A percentile compares a stretch with the other conserved stretches of the same genome.
Evolutionary conservation across 768 basidiomycete genomes (phyloP).

Genomic region (Rhodotorula graminis): DNA sequence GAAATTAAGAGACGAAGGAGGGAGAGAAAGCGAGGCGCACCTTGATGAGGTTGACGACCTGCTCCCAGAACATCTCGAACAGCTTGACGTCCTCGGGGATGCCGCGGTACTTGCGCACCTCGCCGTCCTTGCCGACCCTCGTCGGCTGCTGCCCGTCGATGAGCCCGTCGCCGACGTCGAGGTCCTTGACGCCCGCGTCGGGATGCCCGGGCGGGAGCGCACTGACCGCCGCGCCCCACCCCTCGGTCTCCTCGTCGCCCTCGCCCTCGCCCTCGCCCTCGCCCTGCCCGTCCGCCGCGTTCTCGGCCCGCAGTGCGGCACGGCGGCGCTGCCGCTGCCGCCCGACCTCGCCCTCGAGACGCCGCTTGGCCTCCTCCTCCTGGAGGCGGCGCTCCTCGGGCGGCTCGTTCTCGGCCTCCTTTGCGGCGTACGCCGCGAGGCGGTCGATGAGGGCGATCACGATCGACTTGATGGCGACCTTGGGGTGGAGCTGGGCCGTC

Average conservation of each 20-base stretch:
- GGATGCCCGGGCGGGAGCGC: conserved; percentile 1
- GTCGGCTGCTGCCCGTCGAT: conserved; percentile 27
- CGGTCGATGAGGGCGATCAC: conserved; percentile 97
- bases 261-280: conserved; percentile 10
- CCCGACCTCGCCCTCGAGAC: conserved; percentile 81
- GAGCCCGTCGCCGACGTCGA: conserved; percentile 27
- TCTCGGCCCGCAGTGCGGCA: not conserved
- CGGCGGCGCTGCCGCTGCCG: conserved; percentile 48
- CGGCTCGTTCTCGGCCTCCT: conserved; percentile 93
- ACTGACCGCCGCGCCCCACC: conserved; percentile 24
- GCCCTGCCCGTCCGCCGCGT: not conserved
- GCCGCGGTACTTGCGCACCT: conserved; percentile 79
- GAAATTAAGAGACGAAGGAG: not conserved
- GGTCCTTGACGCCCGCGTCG: conserved; percentile 5
- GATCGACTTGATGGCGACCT: conserved; percentile 97
- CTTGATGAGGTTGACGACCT: conserved; percentile 96
- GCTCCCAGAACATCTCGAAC: conserved; percentile 98
- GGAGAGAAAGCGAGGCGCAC: conserved; percentile 48
- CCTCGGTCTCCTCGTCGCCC: conserved; percentile 26
- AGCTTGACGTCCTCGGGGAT: conserved; percentile 90
- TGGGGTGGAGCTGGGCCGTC: conserved; percentile 91
- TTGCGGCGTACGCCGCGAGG: conserved; percentile 88
- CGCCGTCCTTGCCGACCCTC: conserved; percentile 51
- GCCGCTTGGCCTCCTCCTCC: conserved; percentile 84
- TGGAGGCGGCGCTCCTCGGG: conserved; percentile 89